Evolutionary conservation across 2,329 filamentous ascomycete genomes (phyloP).

Genomic region (Pyricularia pennisetigena): DNA sequence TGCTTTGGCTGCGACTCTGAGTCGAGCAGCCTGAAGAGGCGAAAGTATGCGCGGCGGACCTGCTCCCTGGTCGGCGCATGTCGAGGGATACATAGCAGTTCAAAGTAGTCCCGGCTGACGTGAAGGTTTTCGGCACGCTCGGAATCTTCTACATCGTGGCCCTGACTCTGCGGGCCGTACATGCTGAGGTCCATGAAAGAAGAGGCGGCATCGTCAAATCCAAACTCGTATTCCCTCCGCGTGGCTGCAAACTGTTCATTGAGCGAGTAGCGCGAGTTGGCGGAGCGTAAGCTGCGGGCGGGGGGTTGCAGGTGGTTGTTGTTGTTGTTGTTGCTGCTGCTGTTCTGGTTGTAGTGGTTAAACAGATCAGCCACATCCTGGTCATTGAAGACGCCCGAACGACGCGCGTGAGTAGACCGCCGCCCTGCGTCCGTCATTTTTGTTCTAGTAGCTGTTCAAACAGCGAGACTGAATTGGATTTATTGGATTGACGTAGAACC

Average conservation of each 20-base stretch:
- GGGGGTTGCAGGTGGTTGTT: slow-evolving; percentile 3
- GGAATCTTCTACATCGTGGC: slow-evolving; percentile 12
- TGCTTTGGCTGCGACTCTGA: slow-evolving; percentile 29
- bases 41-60: slow-evolving; percentile 33
- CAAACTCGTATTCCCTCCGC: slow-evolving; percentile 34
- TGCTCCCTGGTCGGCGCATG: slow-evolving; percentile 21
- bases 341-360: background rate
- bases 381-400: background rate
- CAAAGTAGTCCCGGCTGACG: slow-evolving; percentile 28
- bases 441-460: background rate
- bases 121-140: slow-evolving; percentile 9
- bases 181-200: slow-evolving; percentile 28
- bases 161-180: slow-evolving; percentile 11
- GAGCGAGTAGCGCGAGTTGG: slow-evolving; percentile 34
- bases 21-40: slow-evolving; percentile 33
- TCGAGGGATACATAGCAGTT: slow-evolving; percentile 32
- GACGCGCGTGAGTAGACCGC: background rate
- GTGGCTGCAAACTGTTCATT: slow-evolving; percentile 38
- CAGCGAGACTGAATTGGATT: background rate
- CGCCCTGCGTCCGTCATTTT: background rate
- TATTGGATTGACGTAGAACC: background rate
- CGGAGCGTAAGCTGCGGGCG: slow-evolving; percentile 18
- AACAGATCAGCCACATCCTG: background rate
- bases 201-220: slow-evolving; percentile 32
- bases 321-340: background rate